Evolutionary conservation across 352 stramenopile genomes (phyloP).

Genomic region (Vaucheria bursata): DNA sequence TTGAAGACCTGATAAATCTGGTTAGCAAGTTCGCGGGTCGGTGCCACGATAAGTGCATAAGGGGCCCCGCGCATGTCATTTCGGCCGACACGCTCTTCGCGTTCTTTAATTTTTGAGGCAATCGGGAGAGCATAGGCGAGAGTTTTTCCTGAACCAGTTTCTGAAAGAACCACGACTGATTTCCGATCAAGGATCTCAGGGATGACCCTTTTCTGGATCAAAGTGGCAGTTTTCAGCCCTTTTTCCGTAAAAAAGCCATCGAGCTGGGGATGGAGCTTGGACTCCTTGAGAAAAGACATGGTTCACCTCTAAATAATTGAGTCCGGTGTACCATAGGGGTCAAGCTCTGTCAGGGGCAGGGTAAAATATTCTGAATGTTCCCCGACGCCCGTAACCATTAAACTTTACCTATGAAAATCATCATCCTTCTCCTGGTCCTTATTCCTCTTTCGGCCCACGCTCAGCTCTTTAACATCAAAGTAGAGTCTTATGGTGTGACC

Average conservation of each 20-base stretch:
- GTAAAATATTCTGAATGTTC: background rate
- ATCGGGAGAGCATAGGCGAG: background rate
- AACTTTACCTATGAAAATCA: background rate
- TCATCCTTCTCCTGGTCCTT: background rate
- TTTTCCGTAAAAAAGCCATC: background rate
- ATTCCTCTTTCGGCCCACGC: background rate
- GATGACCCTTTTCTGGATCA: background rate
- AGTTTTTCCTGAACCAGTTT: constrained; percentile 1
- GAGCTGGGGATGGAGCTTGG: background rate
- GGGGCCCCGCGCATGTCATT: constrained; percentile 20
- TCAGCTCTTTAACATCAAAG: background rate
- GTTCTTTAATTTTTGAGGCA: background rate
- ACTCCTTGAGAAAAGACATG: background rate
- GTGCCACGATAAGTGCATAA: constrained; percentile 56
- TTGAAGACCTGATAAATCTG: constrained; percentile 1
- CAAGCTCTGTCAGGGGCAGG: background rate
- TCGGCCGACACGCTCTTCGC: background rate
- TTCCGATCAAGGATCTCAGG: background rate
- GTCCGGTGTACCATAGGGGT: background rate
- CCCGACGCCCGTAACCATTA: background rate
- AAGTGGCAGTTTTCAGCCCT: background rate
- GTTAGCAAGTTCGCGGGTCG: constrained; percentile 49
- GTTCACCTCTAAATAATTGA: background rate
- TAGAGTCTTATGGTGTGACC: background rate
- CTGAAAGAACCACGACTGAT: background rate